These are phyloP conservation scores for Sesbania bispinosa DNA, from an alignment of 306 rosid species.

Conservation along the genomic window DNA sequence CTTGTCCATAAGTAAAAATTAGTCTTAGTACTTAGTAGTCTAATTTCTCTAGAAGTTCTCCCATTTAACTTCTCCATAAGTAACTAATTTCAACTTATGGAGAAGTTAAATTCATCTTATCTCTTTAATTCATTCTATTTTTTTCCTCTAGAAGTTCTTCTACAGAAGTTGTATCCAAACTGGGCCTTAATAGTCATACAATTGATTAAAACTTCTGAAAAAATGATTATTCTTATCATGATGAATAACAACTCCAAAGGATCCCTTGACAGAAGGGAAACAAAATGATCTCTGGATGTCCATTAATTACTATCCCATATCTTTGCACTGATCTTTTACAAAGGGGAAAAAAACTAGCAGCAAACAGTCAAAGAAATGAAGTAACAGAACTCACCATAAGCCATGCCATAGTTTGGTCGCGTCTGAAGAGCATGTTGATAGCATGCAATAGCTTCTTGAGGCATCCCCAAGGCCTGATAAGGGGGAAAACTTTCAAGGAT, in stretches of 20 bases:
- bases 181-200: background rate
- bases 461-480: slow-evolving; percentile 90
- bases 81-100: too few species aligned
- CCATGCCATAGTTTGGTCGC: slow-evolving; percentile 89
- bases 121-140: too few species aligned
- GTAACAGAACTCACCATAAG: slow-evolving; percentile 61
- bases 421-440: slow-evolving; percentile 93
- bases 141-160: too few species aligned
- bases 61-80: too few species aligned
- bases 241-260: background rate
- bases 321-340: background rate
- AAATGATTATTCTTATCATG: background rate
- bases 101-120: too few species aligned
- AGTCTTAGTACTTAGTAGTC: too few species aligned
- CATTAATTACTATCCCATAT: background rate
- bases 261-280: background rate
- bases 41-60: too few species aligned
- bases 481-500: slow-evolving; percentile 32
- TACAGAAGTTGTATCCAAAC: too few species aligned
- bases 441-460: slow-evolving; percentile 93
- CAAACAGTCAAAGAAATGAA: background rate
- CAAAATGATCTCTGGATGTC: background rate
- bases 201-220: background rate
- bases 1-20: too few species aligned
- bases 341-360: background rate